Conservation (phyloP, 768 basidiomycete genomes). For the Xerocomus brunneocitrinus region DNA sequence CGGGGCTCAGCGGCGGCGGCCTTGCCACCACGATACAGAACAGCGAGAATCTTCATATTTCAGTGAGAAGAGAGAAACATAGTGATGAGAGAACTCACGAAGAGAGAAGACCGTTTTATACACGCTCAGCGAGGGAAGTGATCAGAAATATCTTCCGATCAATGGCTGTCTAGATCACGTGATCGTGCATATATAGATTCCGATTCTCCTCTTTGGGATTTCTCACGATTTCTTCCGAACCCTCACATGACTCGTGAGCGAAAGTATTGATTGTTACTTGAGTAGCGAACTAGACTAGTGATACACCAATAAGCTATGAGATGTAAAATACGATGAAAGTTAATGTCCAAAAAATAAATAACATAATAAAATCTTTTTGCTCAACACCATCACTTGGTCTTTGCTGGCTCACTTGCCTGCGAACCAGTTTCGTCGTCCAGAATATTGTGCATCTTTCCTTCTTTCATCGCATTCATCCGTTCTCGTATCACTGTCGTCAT, state of each 20-base stretch:
- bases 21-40: constrained; percentile 63
- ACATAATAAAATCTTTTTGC: no score
- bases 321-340: no score
- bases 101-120: background rate
- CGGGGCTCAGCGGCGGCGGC: constrained; percentile 66
- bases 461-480: constrained; percentile 23
- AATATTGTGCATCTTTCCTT: constrained; percentile 16
- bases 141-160: background rate
- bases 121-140: background rate
- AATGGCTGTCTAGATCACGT: background rate
- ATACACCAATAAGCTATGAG: no score
- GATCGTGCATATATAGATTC: constrained; percentile 1
- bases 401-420: background rate
- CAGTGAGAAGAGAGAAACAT: background rate
- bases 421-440: constrained; percentile 2
- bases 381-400: constrained; percentile 13
- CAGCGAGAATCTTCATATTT: constrained; percentile 47
- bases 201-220: background rate
- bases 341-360: background rate
- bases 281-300: background rate
- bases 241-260: no score
- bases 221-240: background rate
- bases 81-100: background rate
- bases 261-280: background rate
- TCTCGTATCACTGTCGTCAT: constrained; percentile 28